A percentile compares a stretch with the other conserved stretches of the same genome.
phyloP scores from a whole-genome alignment of 768 basidiomycete genomes.

The Obba rivulosa region DNA sequence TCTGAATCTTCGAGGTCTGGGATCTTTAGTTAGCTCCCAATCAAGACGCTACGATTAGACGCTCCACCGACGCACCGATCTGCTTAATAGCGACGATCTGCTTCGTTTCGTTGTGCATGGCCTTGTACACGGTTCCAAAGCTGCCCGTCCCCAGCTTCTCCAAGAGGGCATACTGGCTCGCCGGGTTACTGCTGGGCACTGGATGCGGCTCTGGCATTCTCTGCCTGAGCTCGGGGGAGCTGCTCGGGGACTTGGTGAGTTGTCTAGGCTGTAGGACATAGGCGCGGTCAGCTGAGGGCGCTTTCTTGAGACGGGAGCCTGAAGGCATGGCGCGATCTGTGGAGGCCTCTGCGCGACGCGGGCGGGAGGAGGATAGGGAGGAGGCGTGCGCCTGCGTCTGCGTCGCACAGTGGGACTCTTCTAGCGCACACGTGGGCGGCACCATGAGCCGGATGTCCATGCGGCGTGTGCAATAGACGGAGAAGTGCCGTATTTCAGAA shows the following conservation, averaged over 20 bases:
- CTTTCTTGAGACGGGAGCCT: conserved; percentile 39
- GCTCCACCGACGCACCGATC: conserved; percentile 60
- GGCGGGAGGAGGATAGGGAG: conserved; percentile 6
- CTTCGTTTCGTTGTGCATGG: conserved; percentile 89
- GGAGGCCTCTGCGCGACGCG: conserved; percentile 9
- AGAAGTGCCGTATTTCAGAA: neutral
- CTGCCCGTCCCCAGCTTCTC: conserved; percentile 97
- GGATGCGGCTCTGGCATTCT: conserved; percentile 57
- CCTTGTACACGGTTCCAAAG: conserved; percentile 97
- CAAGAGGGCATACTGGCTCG: conserved; percentile 85
- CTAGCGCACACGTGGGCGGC: conserved; percentile 19
- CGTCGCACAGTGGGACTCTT: conserved; percentile 12
- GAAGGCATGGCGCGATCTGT: conserved; percentile 39
- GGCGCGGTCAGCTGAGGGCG: conserved; percentile 23
- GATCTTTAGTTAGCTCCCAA: neutral
- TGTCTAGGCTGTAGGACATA: conserved; percentile 17
- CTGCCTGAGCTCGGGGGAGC: conserved; percentile 39
- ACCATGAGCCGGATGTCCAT: conserved; percentile 6
- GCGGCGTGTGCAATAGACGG: conserved; percentile 3
- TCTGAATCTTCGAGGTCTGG: conserved; percentile 95
- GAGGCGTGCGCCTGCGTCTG: neutral
- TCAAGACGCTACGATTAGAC: conserved; percentile 4
- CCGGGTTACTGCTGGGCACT: conserved; percentile 72
- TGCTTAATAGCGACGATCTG: conserved; percentile 98
- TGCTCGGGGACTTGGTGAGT: conserved; percentile 35